Conservation (phyloP, 345 rosid genomes). For the Arabidopsis thaliana region TAIR10.1 NC_003076.8:24749001-24749500, state of each 20-base stretch:
- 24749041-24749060: conserved; percentile 79
- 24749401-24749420: conserved; percentile 26
- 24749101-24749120: conserved; percentile 52
- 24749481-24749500: conserved; percentile 49
- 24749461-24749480: conserved; percentile 40
- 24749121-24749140: conserved; percentile 45
- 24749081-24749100: conserved; percentile 53
- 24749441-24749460: conserved; percentile 45
- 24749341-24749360: conserved; percentile 25
- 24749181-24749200: background rate
- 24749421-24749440: conserved; percentile 40
- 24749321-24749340: conserved; percentile 43
- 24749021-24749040: conserved; percentile 75
- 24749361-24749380: conserved; percentile 34
- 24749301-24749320: conserved; percentile 7
- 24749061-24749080: conserved; percentile 68
- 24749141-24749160: conserved; percentile 27
- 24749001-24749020: conserved; percentile 69
- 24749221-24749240: conserved; percentile 42
- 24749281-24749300: conserved; percentile 9
- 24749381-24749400: conserved; percentile 31
- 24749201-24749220: background rate
- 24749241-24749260: conserved; percentile 42
- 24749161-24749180: background rate
- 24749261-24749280: conserved; percentile 39